Conservation (phyloP, 768 basidiomycete genomes). For the Mycena galopus region DNA sequence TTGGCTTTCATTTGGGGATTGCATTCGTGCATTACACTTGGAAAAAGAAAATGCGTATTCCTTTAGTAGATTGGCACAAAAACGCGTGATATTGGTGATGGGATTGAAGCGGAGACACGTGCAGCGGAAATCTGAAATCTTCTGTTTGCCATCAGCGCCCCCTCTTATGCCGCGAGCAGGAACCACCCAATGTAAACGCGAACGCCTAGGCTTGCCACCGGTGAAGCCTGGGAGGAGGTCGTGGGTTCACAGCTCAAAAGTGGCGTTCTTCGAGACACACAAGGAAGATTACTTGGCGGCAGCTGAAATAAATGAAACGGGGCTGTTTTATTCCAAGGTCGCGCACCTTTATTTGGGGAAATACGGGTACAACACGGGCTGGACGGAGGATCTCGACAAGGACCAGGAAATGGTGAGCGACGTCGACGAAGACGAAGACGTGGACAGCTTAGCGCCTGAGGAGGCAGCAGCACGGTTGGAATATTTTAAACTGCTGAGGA, state of each 20-base stretch:
- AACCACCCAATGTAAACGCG: neutral
- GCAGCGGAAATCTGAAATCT: neutral
- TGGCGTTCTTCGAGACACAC: neutral
- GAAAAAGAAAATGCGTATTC: too few relatives aligned
- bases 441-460: neutral
- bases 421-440: constrained; percentile 12
- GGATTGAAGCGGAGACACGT: too few relatives aligned
- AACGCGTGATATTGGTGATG: too few relatives aligned
- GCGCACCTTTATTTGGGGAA: neutral
- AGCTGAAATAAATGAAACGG: neutral
- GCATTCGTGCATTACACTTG: too few relatives aligned
- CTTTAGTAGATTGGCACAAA: too few relatives aligned
- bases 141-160: too few relatives aligned
- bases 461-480: neutral
- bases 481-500: neutral
- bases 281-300: neutral
- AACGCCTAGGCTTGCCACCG: neutral
- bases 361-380: constrained; percentile 1
- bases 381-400: neutral
- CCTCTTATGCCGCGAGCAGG: constrained; percentile 17
- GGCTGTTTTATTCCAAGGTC: neutral
- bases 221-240: neutral
- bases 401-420: neutral
- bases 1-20: too few relatives aligned
- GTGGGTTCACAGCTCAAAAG: constrained; percentile 15